Conservation (phyloP, 2,329 filamentous ascomycete species). For the Diaporthe aspalathi region DNA sequence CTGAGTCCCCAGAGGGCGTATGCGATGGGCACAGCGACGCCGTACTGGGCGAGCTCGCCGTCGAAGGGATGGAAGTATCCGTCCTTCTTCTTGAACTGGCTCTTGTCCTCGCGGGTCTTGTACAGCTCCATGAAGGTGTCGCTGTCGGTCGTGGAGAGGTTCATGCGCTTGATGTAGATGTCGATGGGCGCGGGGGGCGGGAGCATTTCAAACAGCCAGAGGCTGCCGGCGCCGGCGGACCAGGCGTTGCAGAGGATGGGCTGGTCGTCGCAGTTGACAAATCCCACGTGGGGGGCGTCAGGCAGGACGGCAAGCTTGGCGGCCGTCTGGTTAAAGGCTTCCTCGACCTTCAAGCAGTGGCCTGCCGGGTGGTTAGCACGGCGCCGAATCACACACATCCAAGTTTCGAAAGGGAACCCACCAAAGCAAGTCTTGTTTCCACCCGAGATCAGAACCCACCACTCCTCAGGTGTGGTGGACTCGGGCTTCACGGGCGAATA, state of each 20-base stretch:
- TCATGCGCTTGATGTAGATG: constrained; percentile 74
- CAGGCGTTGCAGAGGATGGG: constrained; percentile 80
- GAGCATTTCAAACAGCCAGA: constrained; percentile 77
- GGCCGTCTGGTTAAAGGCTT: constrained; percentile 75
- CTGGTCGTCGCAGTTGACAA: constrained; percentile 80
- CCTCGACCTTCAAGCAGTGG: constrained; percentile 72
- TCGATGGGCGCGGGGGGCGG: constrained; percentile 73
- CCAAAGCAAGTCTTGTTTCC: constrained; percentile 82
- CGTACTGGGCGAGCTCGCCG: constrained; percentile 71
- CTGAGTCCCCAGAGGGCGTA: constrained; percentile 76
- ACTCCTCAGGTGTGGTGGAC: constrained; percentile 75
- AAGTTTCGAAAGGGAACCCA: constrained; percentile 49
- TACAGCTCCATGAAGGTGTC: constrained; percentile 72
- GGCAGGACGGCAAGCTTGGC: constrained; percentile 70
- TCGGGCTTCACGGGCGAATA: constrained; percentile 69
- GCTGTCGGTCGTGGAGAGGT: constrained; percentile 74
- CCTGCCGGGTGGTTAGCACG: constrained; percentile 55
- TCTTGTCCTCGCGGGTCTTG: constrained; percentile 61
- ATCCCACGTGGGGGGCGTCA: constrained; percentile 73
- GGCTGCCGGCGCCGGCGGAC: constrained; percentile 71
- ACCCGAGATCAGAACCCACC: constrained; percentile 80
- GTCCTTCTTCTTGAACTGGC: constrained; percentile 59
- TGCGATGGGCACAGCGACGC: constrained; percentile 71
- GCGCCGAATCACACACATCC: background rate
- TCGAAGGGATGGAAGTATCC: constrained; percentile 83